Base-by-base conservation (phyloP, 2,329 filamentous ascomycete genomes). In the Fusarium marasasianum region DNA sequence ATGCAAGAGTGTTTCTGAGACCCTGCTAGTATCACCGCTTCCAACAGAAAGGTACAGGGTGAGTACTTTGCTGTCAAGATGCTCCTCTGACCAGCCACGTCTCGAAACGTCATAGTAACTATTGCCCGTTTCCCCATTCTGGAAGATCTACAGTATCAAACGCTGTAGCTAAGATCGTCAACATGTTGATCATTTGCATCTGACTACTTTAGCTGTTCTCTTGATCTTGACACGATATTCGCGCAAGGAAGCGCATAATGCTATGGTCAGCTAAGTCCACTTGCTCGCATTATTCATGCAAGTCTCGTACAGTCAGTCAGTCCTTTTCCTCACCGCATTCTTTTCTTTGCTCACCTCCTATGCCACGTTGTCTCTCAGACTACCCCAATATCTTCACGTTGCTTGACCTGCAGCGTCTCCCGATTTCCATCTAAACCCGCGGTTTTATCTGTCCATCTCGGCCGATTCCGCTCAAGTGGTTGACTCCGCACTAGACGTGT, bases 321-420 rank as follows among this genome's bases (percentile, higher is more conserved):
- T 62, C 56, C 48, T 57, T 59, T 24, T 44, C 51, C 70, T 77
- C 72, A 77, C 76, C 76, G 76, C 73, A 76, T 76, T 50, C 59
- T 68, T 51, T 17, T 37, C 35, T 37, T 54, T 55, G 26, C 29
- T 38, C 33, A 15, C 33, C 35, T 37, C 17, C 47, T 50, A 53
- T 65, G 66, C 59, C 69, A 63, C 61, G 59, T 59, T 67, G 41
- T 53, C 69, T 62, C 33, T 72, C 48, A 29, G 26, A 29, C 8
- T 31, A 20, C 65, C 69, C 58, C 73, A 74, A 68, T 59, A 74
- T 57, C 58, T 75, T 62, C 61, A 74, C 66, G 60, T 55, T 67
- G 65, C 45, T 57, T 58, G 20, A 65, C 55, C 43, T 48, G 14
- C 26, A 54, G 47, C 37, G 44, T 59, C 43, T 69, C 24, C 58